phyloP scores from a whole-genome alignment of 176 grass and related monocot genomes.

The Zizania latifolia region DNA sequence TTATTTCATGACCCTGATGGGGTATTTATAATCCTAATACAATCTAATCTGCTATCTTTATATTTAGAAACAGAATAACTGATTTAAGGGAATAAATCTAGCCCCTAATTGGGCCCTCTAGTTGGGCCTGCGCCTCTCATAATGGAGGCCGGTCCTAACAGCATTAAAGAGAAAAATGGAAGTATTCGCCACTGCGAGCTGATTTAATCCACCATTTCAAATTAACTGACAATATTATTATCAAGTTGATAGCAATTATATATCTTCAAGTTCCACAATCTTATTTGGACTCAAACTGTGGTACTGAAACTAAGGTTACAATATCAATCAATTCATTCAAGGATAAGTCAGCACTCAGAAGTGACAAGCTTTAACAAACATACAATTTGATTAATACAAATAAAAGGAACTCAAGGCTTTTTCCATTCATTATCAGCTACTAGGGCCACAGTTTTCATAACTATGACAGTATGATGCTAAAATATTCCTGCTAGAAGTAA shows the following conservation, averaged over 20 bases:
- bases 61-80: too few relatives aligned
- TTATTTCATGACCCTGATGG: too few relatives aligned
- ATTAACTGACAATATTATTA: not conserved
- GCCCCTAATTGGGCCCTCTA: too few relatives aligned
- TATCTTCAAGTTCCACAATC: not conserved
- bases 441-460: not conserved
- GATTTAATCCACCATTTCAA: not conserved
- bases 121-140: too few relatives aligned
- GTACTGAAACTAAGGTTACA: not conserved
- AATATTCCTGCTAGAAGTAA: constrained; percentile 12
- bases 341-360: not conserved
- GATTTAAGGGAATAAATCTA: too few relatives aligned
- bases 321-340: not conserved
- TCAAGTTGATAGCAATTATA: not conserved
- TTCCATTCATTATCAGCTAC: constrained; percentile 6
- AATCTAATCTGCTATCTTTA: too few relatives aligned
- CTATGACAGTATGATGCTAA: not conserved
- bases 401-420: not conserved
- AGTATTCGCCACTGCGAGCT: not conserved
- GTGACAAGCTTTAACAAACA: not conserved
- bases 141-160: too few relatives aligned
- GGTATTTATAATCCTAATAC: too few relatives aligned
- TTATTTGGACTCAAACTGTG: not conserved
- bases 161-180: not conserved
- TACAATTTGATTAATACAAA: not conserved